phyloP scores from a whole-genome alignment of 2,329 filamentous ascomycete species.

The Penicillium sp. region DNA sequence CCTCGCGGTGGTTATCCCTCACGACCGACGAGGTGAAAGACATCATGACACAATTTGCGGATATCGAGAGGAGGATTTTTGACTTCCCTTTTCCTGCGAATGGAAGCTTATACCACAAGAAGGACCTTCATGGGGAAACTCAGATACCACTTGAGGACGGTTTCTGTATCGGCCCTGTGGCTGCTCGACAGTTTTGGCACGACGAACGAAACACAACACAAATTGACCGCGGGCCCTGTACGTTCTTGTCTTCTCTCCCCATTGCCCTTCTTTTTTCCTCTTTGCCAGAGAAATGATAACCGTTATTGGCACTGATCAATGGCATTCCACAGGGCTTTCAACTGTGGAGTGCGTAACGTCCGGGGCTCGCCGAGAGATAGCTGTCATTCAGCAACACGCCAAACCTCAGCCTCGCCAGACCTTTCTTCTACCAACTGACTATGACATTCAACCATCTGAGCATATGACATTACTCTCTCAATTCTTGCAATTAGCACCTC shows the following conservation, averaged over 20 bases:
- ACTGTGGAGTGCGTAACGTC: constrained; percentile 33
- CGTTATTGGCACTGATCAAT: constrained; percentile 20
- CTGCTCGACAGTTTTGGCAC: constrained; percentile 40
- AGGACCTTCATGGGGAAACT: constrained; percentile 27
- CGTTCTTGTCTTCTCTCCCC: constrained; percentile 12
- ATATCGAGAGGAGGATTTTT: constrained; percentile 37
- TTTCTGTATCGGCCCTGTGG: constrained; percentile 38
- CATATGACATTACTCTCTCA: constrained; percentile 33
- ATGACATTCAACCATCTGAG: constrained; percentile 33
- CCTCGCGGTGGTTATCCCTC: constrained; percentile 35
- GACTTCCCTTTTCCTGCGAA: constrained; percentile 36
- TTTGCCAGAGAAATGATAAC: not conserved
- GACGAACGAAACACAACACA: constrained; percentile 31
- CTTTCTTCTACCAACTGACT: constrained; percentile 36
- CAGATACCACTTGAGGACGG: constrained; percentile 29
- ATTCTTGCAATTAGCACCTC: constrained; percentile 34
- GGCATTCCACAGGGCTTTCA: constrained; percentile 29
- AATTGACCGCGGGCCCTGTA: constrained; percentile 38
- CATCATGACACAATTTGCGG: constrained; percentile 35
- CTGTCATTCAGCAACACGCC: constrained; percentile 29
- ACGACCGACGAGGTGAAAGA: constrained; percentile 34
- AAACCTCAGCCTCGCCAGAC: constrained; percentile 36
- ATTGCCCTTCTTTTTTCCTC: not conserved
- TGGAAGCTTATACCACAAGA: constrained; percentile 14
- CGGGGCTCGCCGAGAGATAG: constrained; percentile 35